Base-by-base conservation (phyloP, 106 monocot genomes). In the Narthecium ossifragum region DNA sequence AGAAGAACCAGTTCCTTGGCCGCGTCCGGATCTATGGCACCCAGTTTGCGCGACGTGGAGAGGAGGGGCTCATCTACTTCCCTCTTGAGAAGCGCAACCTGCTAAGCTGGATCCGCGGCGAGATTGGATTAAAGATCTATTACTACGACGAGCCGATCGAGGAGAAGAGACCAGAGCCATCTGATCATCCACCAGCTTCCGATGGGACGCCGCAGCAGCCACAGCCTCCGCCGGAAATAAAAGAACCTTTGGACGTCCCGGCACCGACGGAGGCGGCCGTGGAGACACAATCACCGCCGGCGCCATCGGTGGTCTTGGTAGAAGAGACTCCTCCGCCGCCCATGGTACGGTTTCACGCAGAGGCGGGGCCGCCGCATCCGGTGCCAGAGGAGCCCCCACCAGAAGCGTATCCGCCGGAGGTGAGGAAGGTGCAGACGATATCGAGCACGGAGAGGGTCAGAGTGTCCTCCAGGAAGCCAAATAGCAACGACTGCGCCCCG, bases 1-100 rank as follows among this genome's bases (percentile, higher is more conserved):
- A 79, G 14, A 98, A 79, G 81, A 98, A 84, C 66, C 78, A 86
- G 27, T 98, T 90, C 62, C 87, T 98, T 18, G 96, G 96, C 46
- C 70, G 86, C 30, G 81, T 90, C 28, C 65, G 86, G 31, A 75
- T 98, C 32, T 90, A 68, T 47, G 96, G 90, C 11, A 74, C 80
- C 28, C 96, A 98, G 70, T 98, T 98, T 59, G 49, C 45, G 7
- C 69, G 73, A 43, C 70, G 54, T 4, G 96, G 96, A 2, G 81
- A 90, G 52, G 90, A 90, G 60, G 96, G 77, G 15, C 72, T 98
- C 14, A 73, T 98, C 52, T 98, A 98, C 46, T 98, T 79, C 61
- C 96, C 96, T 1, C 65, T 98, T 2, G 96, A 98, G 78, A 90
- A 84, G 72, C 77, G 75, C 49, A 76, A 54, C 57, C 26, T 98